Base-by-base conservation (phyloP, 805 yeast genomes). In the Candida maesae region DNA sequence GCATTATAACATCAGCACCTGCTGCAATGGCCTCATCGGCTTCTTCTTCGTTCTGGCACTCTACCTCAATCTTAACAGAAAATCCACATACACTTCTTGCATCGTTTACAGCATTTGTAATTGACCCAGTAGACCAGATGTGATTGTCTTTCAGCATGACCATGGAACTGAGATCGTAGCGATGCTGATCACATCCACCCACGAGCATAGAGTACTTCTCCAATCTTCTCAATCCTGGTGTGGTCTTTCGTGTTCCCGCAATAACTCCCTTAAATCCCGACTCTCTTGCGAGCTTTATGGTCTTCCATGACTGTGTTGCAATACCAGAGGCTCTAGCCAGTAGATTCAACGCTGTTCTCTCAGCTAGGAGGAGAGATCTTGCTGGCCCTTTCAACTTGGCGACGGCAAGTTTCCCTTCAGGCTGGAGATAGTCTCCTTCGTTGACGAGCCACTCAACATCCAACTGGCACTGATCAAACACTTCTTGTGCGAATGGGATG, bases 201-300 rank as follows among this genome's bases (percentile, higher is more conserved):
- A 90, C 95, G 24, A 87, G 66, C 98, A 90, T 91, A 18, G 95
- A 83, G 64, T 90, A 90, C 61, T 90, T 90, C 59, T 90, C 98
- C 43, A 91, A 65, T 32, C 81, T 69, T 56, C 98, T 77, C 47
- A 90, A 73, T 0, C 98, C 98, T 0, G 98, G 98, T 0, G 98
- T 91, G n/a, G 97, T 91, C 65, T 90, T 90, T 59, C 98, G 76
- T 1, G 98, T 90, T 6, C 97, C 98, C 0, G 98, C 97, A 59
- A 90, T 88, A 18, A 82, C 73, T 0, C 98, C 98, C 4, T 66
- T 66, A 58, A 79, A 91, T 0, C 95, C 93, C 5, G 74, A 65
- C 31, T 73, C 64, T 41, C 79, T 73, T 1, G 96, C 96, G 43
- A 76, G 61, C 6, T 64, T 56, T 38, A 79, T 66, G 4, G 90